These are phyloP conservation scores for Epichloe amarillans DNA, from an alignment of 2,329 filamentous ascomycete genomes.

Conservation along the genomic window DNA sequence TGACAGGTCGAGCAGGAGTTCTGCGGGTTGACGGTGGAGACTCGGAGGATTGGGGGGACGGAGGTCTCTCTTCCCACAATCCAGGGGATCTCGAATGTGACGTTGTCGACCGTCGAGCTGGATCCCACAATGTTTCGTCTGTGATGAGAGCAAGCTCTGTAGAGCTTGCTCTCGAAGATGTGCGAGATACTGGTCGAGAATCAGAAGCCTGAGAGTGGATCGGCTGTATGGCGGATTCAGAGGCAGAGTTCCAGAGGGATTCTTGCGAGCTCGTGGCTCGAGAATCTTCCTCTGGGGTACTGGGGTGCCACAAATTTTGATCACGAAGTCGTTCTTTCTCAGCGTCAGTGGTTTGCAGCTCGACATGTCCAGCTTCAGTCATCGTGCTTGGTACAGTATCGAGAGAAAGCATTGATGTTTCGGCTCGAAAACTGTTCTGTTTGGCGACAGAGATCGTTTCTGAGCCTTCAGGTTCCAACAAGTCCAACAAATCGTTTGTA, in stretches of 20 bases:
- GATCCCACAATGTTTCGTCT: background rate
- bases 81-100: background rate
- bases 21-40: conserved; percentile 6
- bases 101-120: background rate
- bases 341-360: background rate
- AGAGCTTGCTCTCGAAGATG: background rate
- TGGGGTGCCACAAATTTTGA: background rate
- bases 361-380: background rate
- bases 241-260: background rate
- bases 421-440: background rate
- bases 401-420: too few relatives aligned
- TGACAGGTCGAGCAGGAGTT: conserved; percentile 28
- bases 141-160: background rate
- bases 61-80: background rate
- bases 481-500: background rate
- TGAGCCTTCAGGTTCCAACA: background rate
- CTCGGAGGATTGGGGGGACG: background rate
- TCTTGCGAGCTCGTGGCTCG: background rate
- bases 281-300: background rate
- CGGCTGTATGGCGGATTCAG: background rate
- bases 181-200: background rate
- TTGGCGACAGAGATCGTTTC: background rate
- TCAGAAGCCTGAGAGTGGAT: background rate
- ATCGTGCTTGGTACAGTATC: background rate
- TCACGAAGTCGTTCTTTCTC: background rate